Evolutionary conservation across 371 early-diverging fungal species (phyloP).

Genomic region (Zychaea mexicana): DNA sequence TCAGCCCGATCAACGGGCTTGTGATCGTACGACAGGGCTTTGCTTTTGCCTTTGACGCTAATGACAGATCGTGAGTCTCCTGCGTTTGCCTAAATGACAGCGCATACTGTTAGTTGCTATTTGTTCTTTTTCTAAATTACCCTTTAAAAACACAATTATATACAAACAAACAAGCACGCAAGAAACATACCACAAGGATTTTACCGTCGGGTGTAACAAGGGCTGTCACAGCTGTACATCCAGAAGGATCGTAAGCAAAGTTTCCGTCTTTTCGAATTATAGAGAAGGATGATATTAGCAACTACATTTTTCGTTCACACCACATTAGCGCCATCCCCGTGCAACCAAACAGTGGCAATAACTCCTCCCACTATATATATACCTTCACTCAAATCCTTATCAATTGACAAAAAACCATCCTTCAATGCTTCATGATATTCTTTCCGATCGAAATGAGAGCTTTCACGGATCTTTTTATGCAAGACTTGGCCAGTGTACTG

Average conservation of each 20-base stretch:
- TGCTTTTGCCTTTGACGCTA: constrained; percentile 73
- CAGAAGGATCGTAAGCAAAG: constrained; percentile 80
- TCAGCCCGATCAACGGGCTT: constrained; percentile 89
- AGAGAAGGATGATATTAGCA: neutral
- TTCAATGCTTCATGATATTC: constrained; percentile 78
- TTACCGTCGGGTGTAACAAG: constrained; percentile 41
- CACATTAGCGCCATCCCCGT: too few relatives aligned
- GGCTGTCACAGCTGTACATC: constrained; percentile 90
- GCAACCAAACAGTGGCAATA: too few relatives aligned
- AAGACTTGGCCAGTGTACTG: constrained; percentile 83
- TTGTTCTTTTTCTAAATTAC: too few relatives aligned
- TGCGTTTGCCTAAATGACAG: constrained; percentile 90
- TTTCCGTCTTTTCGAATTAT: constrained; percentile 56
- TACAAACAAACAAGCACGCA: too few relatives aligned
- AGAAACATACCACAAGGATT: constrained; percentile 34
- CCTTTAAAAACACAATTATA: too few relatives aligned
- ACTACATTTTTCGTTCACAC: neutral
- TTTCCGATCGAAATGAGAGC: constrained; percentile 65
- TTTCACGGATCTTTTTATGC: constrained; percentile 70
- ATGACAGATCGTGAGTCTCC: constrained; percentile 95
- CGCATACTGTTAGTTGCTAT: too few relatives aligned
- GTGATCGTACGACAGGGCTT: constrained; percentile 88
- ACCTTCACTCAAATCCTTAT: constrained; percentile 79
- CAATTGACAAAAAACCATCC: constrained; percentile 81
- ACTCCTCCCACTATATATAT: constrained; percentile 2